Conservation (phyloP, 441 rosid genomes). For the Pelargonium myrrhifolium region DNA sequence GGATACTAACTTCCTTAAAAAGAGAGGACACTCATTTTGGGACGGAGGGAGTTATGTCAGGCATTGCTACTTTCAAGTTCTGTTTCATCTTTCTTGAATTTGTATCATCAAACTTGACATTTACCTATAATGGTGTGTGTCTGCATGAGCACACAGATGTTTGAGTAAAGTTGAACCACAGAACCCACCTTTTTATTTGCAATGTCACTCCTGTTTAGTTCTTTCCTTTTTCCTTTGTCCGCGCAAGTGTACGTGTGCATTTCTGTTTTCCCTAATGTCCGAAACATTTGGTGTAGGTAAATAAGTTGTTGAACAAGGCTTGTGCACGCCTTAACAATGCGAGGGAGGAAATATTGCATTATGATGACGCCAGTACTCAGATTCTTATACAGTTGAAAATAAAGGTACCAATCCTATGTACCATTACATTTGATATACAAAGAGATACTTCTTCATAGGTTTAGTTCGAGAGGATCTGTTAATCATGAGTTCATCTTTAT, state of each 20-base stretch:
- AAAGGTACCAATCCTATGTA: slow-evolving; percentile 35
- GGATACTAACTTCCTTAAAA: too few species aligned
- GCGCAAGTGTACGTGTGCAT: not conserved
- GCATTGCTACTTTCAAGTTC: slow-evolving; percentile 2
- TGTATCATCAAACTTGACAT: not conserved
- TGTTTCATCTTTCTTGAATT: not conserved
- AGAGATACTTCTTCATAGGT: slow-evolving; percentile 4
- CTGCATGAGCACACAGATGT: not conserved
- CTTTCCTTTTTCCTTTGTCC: slow-evolving; percentile 9
- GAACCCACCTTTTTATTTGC: slow-evolving; percentile 2
- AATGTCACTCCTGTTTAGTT: not conserved
- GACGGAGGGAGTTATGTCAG: not conserved
- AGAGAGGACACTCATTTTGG: too few species aligned
- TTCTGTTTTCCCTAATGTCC: not conserved
- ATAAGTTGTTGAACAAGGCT: slow-evolving; percentile 41
- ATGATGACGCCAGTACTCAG: slow-evolving; percentile 81
- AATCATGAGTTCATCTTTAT: not conserved
- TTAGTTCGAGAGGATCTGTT: slow-evolving; percentile 5
- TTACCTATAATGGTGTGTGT: not conserved
- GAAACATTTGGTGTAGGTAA: slow-evolving; percentile 42
- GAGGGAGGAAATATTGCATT: slow-evolving; percentile 80
- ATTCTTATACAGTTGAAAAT: slow-evolving; percentile 61
- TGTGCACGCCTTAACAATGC: slow-evolving; percentile 66
- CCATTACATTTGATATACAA: slow-evolving; percentile 12
- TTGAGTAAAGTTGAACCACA: slow-evolving; percentile 10